A percentile compares a stretch with the other conserved stretches of the same genome.
Conservation (phyloP, 768 basidiomycete species). For the Russula earlei region DNA sequence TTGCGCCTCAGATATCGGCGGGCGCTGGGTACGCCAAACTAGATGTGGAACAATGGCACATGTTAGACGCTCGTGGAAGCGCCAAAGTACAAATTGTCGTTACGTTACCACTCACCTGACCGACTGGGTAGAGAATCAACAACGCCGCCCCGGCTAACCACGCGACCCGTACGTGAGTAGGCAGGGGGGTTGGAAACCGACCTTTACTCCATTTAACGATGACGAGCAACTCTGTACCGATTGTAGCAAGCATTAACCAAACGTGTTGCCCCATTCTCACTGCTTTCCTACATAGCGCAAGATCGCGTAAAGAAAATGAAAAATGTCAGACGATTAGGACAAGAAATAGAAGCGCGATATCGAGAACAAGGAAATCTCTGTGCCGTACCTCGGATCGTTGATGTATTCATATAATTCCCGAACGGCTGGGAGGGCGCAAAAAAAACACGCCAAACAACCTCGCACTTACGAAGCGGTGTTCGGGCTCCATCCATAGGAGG, state of each 20-base stretch:
- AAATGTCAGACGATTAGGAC: constrained; percentile 8
- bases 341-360: constrained; percentile 2
- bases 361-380: background rate
- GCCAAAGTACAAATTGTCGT: background rate
- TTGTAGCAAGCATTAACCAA: constrained; percentile 81
- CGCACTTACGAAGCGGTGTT: constrained; percentile 74
- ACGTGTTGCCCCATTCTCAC: constrained; percentile 85
- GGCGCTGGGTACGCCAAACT: constrained; percentile 21
- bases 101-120: constrained; percentile 41
- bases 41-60: constrained; percentile 10
- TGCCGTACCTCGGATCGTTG: constrained; percentile 63
- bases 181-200: constrained; percentile 56
- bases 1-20: constrained; percentile 17
- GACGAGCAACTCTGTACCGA: constrained; percentile 69
- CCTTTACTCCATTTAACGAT: constrained; percentile 79
- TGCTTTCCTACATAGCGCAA: constrained; percentile 44
- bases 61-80: constrained; percentile 9
- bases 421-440: constrained; percentile 81
- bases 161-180: constrained; percentile 50
- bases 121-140: constrained; percentile 57
- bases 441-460: constrained; percentile 65
- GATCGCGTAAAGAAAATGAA: constrained; percentile 18
- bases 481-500: constrained; percentile 82
- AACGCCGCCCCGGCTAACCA: constrained; percentile 53
- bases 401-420: constrained; percentile 79